phyloP scores from a whole-genome alignment of 768 basidiomycete genomes.

The Termitomyces sp. region DNA sequence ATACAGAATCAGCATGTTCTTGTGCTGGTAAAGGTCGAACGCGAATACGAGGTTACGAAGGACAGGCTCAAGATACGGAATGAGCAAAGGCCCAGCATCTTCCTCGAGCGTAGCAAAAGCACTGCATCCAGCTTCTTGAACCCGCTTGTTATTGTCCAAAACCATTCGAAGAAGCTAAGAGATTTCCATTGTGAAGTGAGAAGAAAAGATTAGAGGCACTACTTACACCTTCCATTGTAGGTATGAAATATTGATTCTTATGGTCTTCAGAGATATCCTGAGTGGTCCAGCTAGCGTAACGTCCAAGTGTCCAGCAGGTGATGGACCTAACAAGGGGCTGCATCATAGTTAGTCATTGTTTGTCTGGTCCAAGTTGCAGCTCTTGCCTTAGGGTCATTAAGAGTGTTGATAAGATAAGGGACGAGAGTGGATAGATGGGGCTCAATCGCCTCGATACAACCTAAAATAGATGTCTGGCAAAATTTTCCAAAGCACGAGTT shows the following conservation, averaged over 20 bases:
- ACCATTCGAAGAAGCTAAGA: conserved; percentile 94
- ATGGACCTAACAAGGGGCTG: conserved; percentile 97
- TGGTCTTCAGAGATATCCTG: conserved; percentile 80
- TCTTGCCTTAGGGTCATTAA: conserved; percentile 86
- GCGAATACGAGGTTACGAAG: conserved; percentile 92
- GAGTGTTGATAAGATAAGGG: conserved; percentile 85
- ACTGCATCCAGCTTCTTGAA: conserved; percentile 98
- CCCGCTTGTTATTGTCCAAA: conserved; percentile 95
- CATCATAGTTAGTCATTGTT: conserved; percentile 6
- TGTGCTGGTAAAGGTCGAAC: conserved; percentile 98
- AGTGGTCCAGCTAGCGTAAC: conserved; percentile 98
- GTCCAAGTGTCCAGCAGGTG: conserved; percentile 98
- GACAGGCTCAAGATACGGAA: conserved; percentile 92
- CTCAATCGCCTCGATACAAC: conserved; percentile 94
- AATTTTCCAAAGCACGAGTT: not conserved
- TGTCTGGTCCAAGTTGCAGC: conserved; percentile 1
- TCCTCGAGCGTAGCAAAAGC: conserved; percentile 99
- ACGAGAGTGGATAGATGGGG: conserved; percentile 92
- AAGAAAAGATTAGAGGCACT: not conserved
- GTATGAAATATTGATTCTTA: conserved; percentile 87
- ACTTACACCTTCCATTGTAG: conserved; percentile 94
- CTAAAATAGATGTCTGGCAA: conserved; percentile 31
- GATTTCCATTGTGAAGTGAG: not conserved
- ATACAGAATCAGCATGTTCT: conserved; percentile 97
- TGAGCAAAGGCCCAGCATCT: conserved; percentile 86